These are phyloP conservation scores for Botryotinia convoluta DNA, from an alignment of 2,329 filamentous ascomycete species.

Conservation along the genomic window DNA sequence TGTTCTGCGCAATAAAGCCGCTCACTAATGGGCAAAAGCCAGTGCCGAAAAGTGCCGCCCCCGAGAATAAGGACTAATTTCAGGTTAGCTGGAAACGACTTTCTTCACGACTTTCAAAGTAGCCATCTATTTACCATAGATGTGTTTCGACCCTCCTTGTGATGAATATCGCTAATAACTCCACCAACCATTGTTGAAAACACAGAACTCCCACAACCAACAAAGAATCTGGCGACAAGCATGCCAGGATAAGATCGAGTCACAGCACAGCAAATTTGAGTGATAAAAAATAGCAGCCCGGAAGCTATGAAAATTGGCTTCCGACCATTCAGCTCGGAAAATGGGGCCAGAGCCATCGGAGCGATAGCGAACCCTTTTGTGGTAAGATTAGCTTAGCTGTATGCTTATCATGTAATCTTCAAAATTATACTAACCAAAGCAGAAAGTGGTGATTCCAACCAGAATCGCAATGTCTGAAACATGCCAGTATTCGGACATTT, in stretches of 20 bases:
- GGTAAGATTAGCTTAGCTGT: neutral
- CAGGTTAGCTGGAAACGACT: neutral
- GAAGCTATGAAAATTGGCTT: conserved; percentile 77
- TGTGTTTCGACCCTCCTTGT: conserved; percentile 74
- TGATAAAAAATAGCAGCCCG: conserved; percentile 68
- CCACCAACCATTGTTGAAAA: conserved; percentile 93
- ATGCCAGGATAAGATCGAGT: conserved; percentile 70
- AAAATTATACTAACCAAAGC: conserved; percentile 49
- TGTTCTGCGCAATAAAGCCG: conserved; percentile 64
- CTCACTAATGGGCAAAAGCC: conserved; percentile 73
- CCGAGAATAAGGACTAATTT: conserved; percentile 65
- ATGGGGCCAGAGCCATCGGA: conserved; percentile 84
- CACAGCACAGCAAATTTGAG: conserved; percentile 70
- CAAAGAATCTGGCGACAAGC: conserved; percentile 71
- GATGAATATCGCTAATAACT: conserved; percentile 83
- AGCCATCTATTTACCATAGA: conserved; percentile 60
- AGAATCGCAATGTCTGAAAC: conserved; percentile 65
- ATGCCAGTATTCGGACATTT: conserved; percentile 65
- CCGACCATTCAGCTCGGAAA: conserved; percentile 84
- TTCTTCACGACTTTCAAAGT: too few relatives aligned
- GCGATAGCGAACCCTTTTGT: conserved; percentile 63
- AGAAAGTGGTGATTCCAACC: conserved; percentile 78
- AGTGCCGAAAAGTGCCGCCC: conserved; percentile 72
- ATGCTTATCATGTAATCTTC: neutral
- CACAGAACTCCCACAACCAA: conserved; percentile 71